Conservation (phyloP, 2,329 filamentous ascomycete species). For the Exophiala sp. region DNA sequence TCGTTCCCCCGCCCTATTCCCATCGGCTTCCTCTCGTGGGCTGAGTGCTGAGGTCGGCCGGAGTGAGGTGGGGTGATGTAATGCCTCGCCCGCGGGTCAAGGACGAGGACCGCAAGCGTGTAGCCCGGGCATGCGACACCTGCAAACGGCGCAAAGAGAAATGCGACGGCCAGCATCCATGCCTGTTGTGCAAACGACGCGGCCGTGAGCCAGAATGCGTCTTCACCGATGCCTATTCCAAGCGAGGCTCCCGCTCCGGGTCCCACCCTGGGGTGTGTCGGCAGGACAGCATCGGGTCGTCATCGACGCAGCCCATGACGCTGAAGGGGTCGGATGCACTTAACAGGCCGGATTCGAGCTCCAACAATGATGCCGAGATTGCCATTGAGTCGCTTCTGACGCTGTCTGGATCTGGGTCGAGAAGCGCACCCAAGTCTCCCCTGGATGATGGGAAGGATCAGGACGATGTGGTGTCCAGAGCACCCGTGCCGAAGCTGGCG, state of each 20-base stretch:
- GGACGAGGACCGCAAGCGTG: slow-evolving; percentile 29
- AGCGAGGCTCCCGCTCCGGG: slow-evolving; percentile 5
- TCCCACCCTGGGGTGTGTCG: background rate
- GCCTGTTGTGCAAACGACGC: slow-evolving; percentile 45
- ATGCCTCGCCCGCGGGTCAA: slow-evolving; percentile 30
- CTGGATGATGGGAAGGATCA: slow-evolving; percentile 15
- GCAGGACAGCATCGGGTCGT: background rate
- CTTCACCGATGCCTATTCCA: slow-evolving; percentile 32
- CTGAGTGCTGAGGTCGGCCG: background rate
- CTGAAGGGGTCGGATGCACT: slow-evolving; percentile 16
- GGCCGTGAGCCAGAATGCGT: slow-evolving; percentile 40
- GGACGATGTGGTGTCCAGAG: slow-evolving; percentile 14
- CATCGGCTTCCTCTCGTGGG: background rate
- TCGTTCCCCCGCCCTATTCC: background rate
- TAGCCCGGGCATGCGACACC: slow-evolving; percentile 28
- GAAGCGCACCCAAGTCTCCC: slow-evolving; percentile 24
- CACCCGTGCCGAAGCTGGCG: slow-evolving; percentile 40
- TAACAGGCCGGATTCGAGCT: slow-evolving; percentile 13
- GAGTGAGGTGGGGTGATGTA: slow-evolving; percentile 7
- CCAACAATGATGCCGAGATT: slow-evolving; percentile 28
- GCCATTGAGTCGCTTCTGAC: slow-evolving; percentile 29
- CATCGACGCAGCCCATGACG: slow-evolving; percentile 20
- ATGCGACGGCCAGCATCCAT: slow-evolving; percentile 48
- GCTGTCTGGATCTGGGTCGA: slow-evolving; percentile 25
- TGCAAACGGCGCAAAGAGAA: slow-evolving; percentile 44